Evolutionary conservation across 805 yeast genomes (phyloP), one percentile per base, ranked within the genome.

Genomic region (Myxozyma vanderwaltii): DNA sequence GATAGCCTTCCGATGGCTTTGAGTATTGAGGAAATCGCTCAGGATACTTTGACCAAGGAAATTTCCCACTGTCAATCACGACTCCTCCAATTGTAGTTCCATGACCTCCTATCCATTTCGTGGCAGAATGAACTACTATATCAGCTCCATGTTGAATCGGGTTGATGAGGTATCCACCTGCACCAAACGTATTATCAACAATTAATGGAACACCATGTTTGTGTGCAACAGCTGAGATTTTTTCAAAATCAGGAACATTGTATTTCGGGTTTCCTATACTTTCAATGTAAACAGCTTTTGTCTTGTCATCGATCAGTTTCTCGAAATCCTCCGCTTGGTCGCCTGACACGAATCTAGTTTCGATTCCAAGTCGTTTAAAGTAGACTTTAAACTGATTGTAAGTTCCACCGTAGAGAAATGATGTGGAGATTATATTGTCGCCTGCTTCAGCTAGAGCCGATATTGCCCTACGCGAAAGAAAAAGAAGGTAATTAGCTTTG

Each of bases 91-190:
- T 86, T 45, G 97, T 89, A 58, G 88, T 90, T 72, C 98, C 97
- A 72, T 91, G 97, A 60, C 97, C 98, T 64, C 96, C 96, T 67
- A 91, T 91, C 97, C 97, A 92, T 54, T 91, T 91, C 60, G 98
- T 91, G 56, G 97, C 96, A 62, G 97, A 91, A 75, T 91, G 96
- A 21, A 88, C 88, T 35, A 92, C 87, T 66, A 91, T 86, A 73
- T 91, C 97, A 48, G 90, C 97, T 66, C 97, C 97, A 70, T 82
- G 87, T 63, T 88, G 88, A 67, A 91, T 76, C 63, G 98, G 98
- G 66, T 82, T 84, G 61, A 89, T 82, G 69, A 88, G 82, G 78
- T 76, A 91, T 51, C 97, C 97, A 75, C 96, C 97, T 45, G 97
- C 97, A 72, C 96, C 98, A 69, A 91, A 91, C 19, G 98, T 91